phyloP scores from a whole-genome alignment of 495 filamentous ascomycete genomes.

The Aspergillus diversus region DNA sequence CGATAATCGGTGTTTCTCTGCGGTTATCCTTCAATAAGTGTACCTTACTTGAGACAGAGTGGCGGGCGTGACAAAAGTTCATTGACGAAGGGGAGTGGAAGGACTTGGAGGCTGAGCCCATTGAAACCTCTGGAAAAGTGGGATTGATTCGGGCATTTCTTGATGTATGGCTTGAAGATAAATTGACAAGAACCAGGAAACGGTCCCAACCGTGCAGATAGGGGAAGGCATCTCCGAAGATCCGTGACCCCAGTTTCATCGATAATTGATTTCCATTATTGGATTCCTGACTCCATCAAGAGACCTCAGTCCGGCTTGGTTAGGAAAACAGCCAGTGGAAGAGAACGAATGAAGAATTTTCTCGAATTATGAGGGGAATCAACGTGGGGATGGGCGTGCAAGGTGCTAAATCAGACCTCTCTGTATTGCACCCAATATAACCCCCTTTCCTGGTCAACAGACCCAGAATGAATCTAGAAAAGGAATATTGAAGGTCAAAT shows the following conservation, averaged over 20 bases:
- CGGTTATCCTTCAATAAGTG: no score
- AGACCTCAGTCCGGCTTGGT: background rate
- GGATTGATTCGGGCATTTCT: background rate
- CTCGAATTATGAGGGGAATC: background rate
- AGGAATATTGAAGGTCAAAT: background rate
- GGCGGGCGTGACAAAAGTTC: no score
- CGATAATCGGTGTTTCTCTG: no score
- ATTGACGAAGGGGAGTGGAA: no score
- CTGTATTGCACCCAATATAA: background rate
- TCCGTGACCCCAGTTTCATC: background rate
- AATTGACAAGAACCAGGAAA: constrained; percentile 5
- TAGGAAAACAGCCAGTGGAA: background rate
- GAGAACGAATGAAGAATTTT: background rate
- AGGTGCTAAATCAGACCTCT: constrained; percentile 1
- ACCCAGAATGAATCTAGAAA: background rate
- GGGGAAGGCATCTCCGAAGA: background rate
- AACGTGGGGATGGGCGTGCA: background rate
- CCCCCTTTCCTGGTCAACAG: background rate
- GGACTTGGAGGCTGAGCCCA: background rate
- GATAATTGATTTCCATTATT: constrained; percentile 1
- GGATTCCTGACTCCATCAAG: background rate
- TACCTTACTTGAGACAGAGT: no score
- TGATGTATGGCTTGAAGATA: background rate
- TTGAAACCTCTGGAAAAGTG: background rate
- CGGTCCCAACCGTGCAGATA: background rate